Percentiles rank a stretch among this genome's conserved stretches.
Conservation (phyloP, 148 eudicot species). For the Rhododendron williamsianum region DNA sequence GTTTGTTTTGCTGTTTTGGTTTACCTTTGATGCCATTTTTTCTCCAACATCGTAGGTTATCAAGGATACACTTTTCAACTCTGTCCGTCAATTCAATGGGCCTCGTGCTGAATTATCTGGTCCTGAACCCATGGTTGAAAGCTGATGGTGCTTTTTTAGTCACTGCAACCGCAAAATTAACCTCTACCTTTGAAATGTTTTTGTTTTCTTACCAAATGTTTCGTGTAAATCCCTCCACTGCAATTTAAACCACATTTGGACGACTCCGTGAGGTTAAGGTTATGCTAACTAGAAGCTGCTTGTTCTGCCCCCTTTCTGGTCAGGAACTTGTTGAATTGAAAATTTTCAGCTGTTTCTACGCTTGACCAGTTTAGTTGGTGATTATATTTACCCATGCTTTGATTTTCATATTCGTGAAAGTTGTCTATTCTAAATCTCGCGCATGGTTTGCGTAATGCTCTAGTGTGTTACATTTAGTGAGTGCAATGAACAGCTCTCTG, state of each 20-base stretch:
- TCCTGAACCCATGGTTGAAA: conserved; percentile 96
- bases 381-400: not conserved
- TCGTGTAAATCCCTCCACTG: not conserved
- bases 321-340: not conserved
- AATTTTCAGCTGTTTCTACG: not conserved
- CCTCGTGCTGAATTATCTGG: conserved; percentile 56
- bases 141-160: conserved; percentile 24
- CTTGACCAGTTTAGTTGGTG: not conserved
- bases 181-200: not conserved
- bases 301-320: not conserved
- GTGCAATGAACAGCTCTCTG: not conserved
- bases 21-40: not conserved
- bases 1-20: not conserved
- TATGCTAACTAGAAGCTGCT: not conserved
- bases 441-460: not conserved
- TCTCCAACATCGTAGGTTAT: conserved; percentile 48
- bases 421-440: not conserved
- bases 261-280: not conserved
- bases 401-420: not conserved
- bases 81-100: conserved; percentile 50
- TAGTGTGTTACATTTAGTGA: not conserved
- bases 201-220: not conserved
- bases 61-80: conserved; percentile 88
- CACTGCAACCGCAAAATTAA: not conserved
- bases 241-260: conserved; percentile 7